Conservation (phyloP, 129 eudicot species). For the Chrysanthemum lavandulifolium region DNA sequence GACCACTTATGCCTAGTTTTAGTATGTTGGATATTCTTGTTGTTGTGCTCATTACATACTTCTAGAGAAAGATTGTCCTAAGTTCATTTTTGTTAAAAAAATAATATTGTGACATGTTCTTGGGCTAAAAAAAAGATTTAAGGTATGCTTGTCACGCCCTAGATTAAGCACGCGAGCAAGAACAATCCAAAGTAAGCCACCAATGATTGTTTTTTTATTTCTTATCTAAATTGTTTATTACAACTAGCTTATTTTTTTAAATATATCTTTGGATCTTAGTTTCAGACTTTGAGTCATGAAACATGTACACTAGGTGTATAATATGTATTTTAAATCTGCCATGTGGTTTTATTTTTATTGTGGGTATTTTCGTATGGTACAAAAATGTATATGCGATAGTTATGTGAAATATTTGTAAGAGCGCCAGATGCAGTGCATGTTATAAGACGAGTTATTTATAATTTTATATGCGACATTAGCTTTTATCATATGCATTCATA, state of each 20-base stretch:
- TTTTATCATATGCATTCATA: too few relatives aligned
- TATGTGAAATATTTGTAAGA: too few relatives aligned
- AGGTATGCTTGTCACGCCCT: conserved; percentile 28
- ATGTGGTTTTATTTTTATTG: neutral
- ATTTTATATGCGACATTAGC: too few relatives aligned
- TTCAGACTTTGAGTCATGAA: conserved; percentile 10
- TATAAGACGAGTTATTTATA: too few relatives aligned
- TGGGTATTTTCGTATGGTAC: too few relatives aligned
- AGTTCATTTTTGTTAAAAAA: too few relatives aligned
- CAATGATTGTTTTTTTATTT: conserved; percentile 19
- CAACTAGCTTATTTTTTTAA: neutral
- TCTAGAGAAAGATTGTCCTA: too few relatives aligned
- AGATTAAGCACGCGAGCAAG: conserved; percentile 17
- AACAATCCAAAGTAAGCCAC: conserved; percentile 4
- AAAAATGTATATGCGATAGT: too few relatives aligned
- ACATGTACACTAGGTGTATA: conserved; percentile 1
- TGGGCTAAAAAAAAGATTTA: neutral
- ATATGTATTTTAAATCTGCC: neutral
- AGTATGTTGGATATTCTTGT: too few relatives aligned
- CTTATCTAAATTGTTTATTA: neutral
- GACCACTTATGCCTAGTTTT: too few relatives aligned
- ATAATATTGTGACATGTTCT: neutral
- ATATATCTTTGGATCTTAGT: neutral
- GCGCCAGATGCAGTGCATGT: too few relatives aligned
- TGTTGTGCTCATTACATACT: too few relatives aligned